phyloP scores from a whole-genome alignment of 176 grass and related monocot species.

The Musa troglodytarum region DNA sequence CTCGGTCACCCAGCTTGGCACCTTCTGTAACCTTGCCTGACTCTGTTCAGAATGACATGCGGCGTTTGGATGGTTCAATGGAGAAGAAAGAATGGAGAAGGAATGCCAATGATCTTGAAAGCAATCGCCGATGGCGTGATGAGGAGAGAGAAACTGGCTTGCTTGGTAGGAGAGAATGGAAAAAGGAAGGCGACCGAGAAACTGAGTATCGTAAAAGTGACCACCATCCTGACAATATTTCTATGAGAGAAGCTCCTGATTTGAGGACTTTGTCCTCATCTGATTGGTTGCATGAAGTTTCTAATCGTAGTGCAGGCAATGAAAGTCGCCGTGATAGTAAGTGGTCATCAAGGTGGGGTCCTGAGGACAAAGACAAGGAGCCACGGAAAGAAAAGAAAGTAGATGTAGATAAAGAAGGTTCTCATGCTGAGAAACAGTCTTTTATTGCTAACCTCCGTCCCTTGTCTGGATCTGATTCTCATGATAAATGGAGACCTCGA shows the following conservation, averaged over 20 bases:
- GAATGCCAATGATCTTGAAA: constrained; percentile 58
- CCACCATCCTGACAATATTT: constrained; percentile 50
- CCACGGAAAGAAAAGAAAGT: constrained; percentile 57
- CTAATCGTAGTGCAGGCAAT: constrained; percentile 35
- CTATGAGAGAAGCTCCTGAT: constrained; percentile 51
- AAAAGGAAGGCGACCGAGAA: constrained; percentile 74
- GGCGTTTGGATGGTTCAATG: constrained; percentile 44
- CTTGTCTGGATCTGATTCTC: constrained; percentile 54
- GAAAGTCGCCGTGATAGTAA: constrained; percentile 62
- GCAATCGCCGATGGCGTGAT: constrained; percentile 73
- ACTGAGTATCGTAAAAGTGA: constrained; percentile 57
- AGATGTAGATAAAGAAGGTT: constrained; percentile 43
- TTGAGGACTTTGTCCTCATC: constrained; percentile 32
- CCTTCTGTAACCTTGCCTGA: constrained; percentile 44
- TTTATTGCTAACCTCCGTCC: constrained; percentile 14
- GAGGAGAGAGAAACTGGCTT: constrained; percentile 97
- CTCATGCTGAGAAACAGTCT: constrained; percentile 13
- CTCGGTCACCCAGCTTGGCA: constrained; percentile 3
- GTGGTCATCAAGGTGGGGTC: constrained; percentile 97
- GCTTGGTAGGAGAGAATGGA: constrained; percentile 67
- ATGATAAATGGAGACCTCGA: constrained; percentile 96
- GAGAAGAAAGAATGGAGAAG: constrained; percentile 65
- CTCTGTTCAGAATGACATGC: constrained; percentile 51
- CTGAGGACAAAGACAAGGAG: constrained; percentile 90
- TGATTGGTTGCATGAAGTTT: constrained; percentile 51